These are phyloP conservation scores for Ceratopteris richardii DNA, from an alignment of 75 land plant genomes.

Conservation along the genomic window DNA sequence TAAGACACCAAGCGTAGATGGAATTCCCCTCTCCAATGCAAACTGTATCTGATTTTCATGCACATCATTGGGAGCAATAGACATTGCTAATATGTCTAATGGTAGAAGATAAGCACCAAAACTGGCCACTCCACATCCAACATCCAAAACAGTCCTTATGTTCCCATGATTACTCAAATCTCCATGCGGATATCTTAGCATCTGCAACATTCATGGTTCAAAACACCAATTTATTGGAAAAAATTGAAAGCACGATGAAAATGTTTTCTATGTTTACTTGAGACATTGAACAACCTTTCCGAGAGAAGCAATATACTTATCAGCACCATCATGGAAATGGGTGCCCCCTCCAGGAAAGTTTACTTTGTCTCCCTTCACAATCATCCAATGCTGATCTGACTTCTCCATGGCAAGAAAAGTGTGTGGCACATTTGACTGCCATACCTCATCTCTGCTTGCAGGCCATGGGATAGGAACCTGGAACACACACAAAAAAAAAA, in stretches of 20 bases:
- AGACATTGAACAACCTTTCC: conserved; percentile 46
- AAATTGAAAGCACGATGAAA: not conserved
- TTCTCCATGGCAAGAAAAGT: conserved; percentile 79
- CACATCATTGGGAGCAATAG: conserved; percentile 81
- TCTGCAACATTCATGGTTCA: conserved; percentile 35
- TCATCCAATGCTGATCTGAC: conserved; percentile 97
- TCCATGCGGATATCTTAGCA: conserved; percentile 52
- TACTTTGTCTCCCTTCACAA: conserved; percentile 71
- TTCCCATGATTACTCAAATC: conserved; percentile 57
- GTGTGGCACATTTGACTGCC: conserved; percentile 88
- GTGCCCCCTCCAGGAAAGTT: conserved; percentile 95
- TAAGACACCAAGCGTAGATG: conserved; percentile 78
- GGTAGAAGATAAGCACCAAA: conserved; percentile 83
- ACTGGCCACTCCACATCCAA: conserved; percentile 90
- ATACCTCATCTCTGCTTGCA: conserved; percentile 81
- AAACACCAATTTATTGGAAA: not conserved
- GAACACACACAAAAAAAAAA: too few relatives aligned
- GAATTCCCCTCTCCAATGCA: conserved; percentile 83
- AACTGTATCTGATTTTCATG: conserved; percentile 87
- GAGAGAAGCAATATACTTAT: conserved; percentile 69
- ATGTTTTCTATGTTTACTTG: not conserved
- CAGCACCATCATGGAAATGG: conserved; percentile 86
- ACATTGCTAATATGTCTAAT: conserved; percentile 65
- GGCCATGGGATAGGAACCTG: conserved; percentile 92
- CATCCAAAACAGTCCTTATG: conserved; percentile 70